Conservation (phyloP, 352 stramenopile species). For the Pythium utonaiense region DNA sequence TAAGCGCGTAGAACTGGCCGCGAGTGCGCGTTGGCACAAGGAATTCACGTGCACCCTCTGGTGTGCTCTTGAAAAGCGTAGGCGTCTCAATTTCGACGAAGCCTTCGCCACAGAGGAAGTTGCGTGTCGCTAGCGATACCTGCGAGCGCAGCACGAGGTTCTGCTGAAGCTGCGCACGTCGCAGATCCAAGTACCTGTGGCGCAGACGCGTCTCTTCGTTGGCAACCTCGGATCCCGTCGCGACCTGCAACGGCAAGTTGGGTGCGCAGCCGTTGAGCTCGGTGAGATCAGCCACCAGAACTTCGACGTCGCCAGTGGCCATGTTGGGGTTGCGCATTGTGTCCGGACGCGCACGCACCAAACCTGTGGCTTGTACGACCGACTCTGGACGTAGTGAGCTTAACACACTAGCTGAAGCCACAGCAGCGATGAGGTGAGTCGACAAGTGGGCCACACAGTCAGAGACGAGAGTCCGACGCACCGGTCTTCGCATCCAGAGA, state of each 20-base stretch:
- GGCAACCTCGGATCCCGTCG: conserved; percentile 45
- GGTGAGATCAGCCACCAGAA: conserved; percentile 58
- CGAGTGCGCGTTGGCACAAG: conserved; percentile 69
- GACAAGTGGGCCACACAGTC: background rate
- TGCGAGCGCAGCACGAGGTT: conserved; percentile 78
- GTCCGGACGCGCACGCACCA: conserved; percentile 49
- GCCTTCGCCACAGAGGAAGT: conserved; percentile 59
- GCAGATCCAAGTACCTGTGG: conserved; percentile 80
- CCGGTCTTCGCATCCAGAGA: conserved; percentile 35
- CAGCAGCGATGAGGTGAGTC: background rate
- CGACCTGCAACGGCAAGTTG: conserved; percentile 61
- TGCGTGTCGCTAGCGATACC: conserved; percentile 64
- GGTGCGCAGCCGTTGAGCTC: conserved; percentile 56
- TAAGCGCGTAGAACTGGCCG: conserved; percentile 83
- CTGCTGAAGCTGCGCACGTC: conserved; percentile 64
- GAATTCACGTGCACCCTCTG: conserved; percentile 85
- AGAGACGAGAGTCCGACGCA: too few species aligned
- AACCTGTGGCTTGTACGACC: conserved; percentile 59
- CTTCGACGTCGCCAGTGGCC: conserved; percentile 68
- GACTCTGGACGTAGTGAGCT: conserved; percentile 60
- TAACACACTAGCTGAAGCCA: conserved; percentile 34
- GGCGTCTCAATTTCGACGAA: conserved; percentile 89
- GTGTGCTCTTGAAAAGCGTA: conserved; percentile 86
- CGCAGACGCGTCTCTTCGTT: conserved; percentile 76
- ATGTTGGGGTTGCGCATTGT: conserved; percentile 74